A percentile compares a stretch with the other conserved stretches of the same genome.
Evolutionary conservation across 106 monocot species (phyloP).

Genomic region (Dioscorea dumetorum): DNA sequence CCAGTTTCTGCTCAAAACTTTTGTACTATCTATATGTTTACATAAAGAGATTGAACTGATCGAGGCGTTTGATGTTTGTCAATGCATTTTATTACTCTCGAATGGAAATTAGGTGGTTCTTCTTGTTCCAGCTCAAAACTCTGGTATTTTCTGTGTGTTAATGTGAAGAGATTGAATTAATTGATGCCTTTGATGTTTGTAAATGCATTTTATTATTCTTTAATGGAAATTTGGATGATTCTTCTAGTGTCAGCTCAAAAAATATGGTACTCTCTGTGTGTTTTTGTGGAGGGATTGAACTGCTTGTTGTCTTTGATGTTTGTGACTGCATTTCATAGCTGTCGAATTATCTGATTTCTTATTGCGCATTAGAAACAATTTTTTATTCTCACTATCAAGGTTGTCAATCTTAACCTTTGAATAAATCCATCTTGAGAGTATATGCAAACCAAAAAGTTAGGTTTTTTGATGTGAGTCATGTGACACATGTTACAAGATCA

Average conservation of each 20-base stretch:
- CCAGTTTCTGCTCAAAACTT: no score
- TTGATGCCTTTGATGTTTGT: neutral
- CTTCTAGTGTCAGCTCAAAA: neutral
- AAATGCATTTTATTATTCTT: neutral
- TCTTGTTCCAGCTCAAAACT: neutral
- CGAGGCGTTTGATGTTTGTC: neutral
- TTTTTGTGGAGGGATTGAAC: neutral
- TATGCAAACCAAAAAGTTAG: no score
- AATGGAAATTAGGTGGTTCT: neutral
- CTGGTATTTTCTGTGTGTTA: neutral
- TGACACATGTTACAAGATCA: no score
- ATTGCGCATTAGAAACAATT: no score
- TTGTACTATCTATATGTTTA: neutral
- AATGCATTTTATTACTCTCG: neutral
- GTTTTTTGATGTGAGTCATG: no score
- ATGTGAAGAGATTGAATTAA: neutral
- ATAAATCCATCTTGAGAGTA: no score
- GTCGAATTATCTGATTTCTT: neutral
- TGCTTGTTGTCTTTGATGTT: neutral
- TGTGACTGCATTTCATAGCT: neutral
- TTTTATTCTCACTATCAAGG: no score
- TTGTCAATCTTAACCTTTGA: no score
- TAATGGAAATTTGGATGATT: neutral
- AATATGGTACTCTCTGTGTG: neutral
- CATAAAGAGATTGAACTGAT: neutral